Conservation (phyloP, 1,284 basidiomycete species). For the Peniophora sp. region DNA sequence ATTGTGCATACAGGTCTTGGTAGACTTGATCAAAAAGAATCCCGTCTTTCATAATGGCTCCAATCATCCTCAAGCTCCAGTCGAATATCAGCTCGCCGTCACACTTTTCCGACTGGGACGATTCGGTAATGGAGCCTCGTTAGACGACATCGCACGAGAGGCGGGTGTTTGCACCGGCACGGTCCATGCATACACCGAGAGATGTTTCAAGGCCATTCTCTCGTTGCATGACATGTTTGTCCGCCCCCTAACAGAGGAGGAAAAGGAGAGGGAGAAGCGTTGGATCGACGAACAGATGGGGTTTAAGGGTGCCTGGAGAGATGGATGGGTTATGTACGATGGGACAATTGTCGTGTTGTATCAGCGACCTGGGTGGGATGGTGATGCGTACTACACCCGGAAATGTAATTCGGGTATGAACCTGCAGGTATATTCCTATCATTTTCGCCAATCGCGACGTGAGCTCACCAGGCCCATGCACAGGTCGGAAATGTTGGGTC, state of each 20-base stretch:
- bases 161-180: constrained; percentile 23
- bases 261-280: constrained; percentile 27
- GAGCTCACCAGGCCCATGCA: background rate
- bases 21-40: constrained; percentile 23
- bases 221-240: constrained; percentile 24
- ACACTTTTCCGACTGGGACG: constrained; percentile 25
- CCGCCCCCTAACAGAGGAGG: constrained; percentile 17
- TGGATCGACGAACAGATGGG: constrained; percentile 25
- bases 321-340: constrained; percentile 30
- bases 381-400: constrained; percentile 26
- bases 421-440: constrained; percentile 19
- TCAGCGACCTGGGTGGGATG: constrained; percentile 20
- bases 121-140: constrained; percentile 25
- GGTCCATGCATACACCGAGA: constrained; percentile 22
- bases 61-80: constrained; percentile 21
- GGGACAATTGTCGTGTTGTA: constrained; percentile 26
- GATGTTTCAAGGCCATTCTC: constrained; percentile 23
- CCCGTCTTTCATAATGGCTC: constrained; percentile 22
- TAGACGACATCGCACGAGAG: constrained; percentile 22
- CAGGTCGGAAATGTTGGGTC: constrained; percentile 27
- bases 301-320: constrained; percentile 22
- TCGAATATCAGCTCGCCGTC: constrained; percentile 28
- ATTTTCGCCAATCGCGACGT: constrained; percentile 3
- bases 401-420: constrained; percentile 28
- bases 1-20: constrained; percentile 17